These are phyloP conservation scores for Suhomyces choctaworum DNA, from an alignment of 1,139 yeast genomes.

Conservation along the genomic window DNA sequence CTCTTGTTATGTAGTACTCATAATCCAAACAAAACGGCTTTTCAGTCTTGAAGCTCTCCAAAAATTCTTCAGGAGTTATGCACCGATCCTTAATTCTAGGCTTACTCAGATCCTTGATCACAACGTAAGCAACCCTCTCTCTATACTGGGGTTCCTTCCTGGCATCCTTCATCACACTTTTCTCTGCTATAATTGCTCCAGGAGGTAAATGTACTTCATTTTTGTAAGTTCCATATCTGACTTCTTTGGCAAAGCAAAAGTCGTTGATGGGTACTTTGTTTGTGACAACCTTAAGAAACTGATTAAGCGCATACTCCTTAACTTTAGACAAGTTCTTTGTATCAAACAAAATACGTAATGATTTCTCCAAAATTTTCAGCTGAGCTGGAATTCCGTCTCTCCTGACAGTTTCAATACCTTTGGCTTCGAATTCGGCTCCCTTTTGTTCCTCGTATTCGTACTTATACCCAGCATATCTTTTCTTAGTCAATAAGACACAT, in stretches of 20 bases:
- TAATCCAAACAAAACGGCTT: slow-evolving; percentile 60
- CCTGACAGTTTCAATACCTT: slow-evolving; percentile 92
- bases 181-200: slow-evolving; percentile 79
- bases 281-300: slow-evolving; percentile 63
- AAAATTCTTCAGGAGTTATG: slow-evolving; percentile 71
- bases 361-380: slow-evolving; percentile 73
- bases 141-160: slow-evolving; percentile 82
- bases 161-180: slow-evolving; percentile 61
- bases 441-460: slow-evolving; percentile 60
- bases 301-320: slow-evolving; percentile 60
- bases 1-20: slow-evolving; percentile 81
- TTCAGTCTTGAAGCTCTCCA: slow-evolving; percentile 37
- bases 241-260: slow-evolving; percentile 91
- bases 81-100: slow-evolving; percentile 76
- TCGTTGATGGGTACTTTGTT: slow-evolving; percentile 72
- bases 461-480: slow-evolving; percentile 83
- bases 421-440: slow-evolving; percentile 81
- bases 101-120: slow-evolving; percentile 64
- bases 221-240: slow-evolving; percentile 78
- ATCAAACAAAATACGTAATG: slow-evolving; percentile 68
- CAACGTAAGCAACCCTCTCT: slow-evolving; percentile 87
- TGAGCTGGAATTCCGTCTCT: slow-evolving; percentile 95
- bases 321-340: slow-evolving; percentile 70
- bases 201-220: slow-evolving; percentile 77
- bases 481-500: slow-evolving; percentile 77